Base-by-base conservation (phyloP, 2,329 filamentous ascomycete genomes). In the Juglanconis sp. region DNA sequence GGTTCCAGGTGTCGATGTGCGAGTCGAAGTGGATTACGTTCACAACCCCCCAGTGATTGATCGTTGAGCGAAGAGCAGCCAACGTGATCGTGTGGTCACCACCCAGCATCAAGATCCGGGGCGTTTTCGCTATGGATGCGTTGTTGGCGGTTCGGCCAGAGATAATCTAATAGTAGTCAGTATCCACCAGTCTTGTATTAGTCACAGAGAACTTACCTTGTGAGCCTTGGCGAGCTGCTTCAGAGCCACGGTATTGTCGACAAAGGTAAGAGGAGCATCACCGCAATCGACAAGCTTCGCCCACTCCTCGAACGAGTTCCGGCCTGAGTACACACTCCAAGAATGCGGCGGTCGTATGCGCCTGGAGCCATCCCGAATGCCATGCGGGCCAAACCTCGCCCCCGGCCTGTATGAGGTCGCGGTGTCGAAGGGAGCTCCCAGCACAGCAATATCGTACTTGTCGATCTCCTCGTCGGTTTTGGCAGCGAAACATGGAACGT, bases 1-100 rank as follows among this genome's bases (percentile, higher is more conserved):
- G 88, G 68, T 90, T 84, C 88, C 89, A 92, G 0, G 89, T 91
- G 70, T 91, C 88, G 7, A 91, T 78, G 68, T 92, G 87, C 4
- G 66, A 85, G 64, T 88, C 85, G 65, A 88, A 88, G 68, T 89
- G 86, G 34, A 89, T 74, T 3, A 88, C 85, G 1, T 83, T 83
- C 11, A 88, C 80, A 2, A 80, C 77, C 17, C 81, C 83, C 79
- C 80, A 87, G 54, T 77, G 77, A 42, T 79, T 72, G 64, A 85
- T 81, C n/a, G 84, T 80, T 59, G 84, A 85, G 2, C 87, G 74
- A 30, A 89, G 76, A 0, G 86, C 85, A 0, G 86, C 81, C 1
- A 89, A 73, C 0, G 85, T 86, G 35, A 87, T 77, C 40, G 82
- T 84, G 68, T 89, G 87, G 67, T 89, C 87, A 5, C 87, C 87